Percentiles rank a stretch among this genome's conserved stretches.
phyloP scores from a whole-genome alignment of 495 filamentous ascomycete genomes.

The Hypoxylon subgilvum region DNA sequence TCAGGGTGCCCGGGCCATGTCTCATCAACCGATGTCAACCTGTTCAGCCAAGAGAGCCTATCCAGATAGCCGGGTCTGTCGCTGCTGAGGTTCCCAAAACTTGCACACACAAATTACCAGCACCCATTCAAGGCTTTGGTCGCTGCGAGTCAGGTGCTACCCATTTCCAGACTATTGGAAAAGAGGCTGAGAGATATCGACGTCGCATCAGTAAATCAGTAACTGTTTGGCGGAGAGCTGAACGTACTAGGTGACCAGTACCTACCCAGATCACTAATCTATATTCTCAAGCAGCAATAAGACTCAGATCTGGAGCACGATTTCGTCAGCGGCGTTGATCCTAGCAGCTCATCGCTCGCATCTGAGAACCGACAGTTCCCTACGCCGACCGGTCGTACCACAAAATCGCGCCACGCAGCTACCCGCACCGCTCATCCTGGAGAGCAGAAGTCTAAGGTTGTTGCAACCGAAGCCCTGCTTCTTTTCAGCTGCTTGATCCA shows the following conservation, averaged over 20 bases:
- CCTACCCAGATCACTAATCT: too few relatives aligned
- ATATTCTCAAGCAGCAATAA: too few relatives aligned
- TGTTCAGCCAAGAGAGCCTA: conserved; percentile 18
- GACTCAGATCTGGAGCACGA: conserved; percentile 12
- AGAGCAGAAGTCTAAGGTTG: conserved; percentile 24
- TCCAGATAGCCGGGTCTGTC: conserved; percentile 17
- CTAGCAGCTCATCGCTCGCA: conserved; percentile 17
- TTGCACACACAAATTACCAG: not conserved
- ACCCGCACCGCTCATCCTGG: conserved; percentile 36
- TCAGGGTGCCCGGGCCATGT: conserved; percentile 9
- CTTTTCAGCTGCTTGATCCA: not conserved
- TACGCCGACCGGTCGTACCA: not conserved
- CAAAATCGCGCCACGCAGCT: conserved; percentile 28
- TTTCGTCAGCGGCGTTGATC: conserved; percentile 20
- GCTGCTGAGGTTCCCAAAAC: conserved; percentile 21
- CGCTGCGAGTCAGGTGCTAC: conserved; percentile 29
- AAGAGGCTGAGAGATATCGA: conserved; percentile 27
- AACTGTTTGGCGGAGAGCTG: conserved; percentile 15
- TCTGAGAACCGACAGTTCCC: not conserved
- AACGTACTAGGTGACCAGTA: conserved; percentile 8
- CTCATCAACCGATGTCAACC: conserved; percentile 31
- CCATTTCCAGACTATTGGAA: conserved; percentile 38
- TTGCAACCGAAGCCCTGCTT: conserved; percentile 4
- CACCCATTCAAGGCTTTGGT: conserved; percentile 32
- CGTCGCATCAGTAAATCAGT: conserved; percentile 31